Percentiles rank a stretch among this genome's conserved stretches.
Conservation (phyloP, 1,284 basidiomycete genomes). For the Naganishia albida region DNA sequence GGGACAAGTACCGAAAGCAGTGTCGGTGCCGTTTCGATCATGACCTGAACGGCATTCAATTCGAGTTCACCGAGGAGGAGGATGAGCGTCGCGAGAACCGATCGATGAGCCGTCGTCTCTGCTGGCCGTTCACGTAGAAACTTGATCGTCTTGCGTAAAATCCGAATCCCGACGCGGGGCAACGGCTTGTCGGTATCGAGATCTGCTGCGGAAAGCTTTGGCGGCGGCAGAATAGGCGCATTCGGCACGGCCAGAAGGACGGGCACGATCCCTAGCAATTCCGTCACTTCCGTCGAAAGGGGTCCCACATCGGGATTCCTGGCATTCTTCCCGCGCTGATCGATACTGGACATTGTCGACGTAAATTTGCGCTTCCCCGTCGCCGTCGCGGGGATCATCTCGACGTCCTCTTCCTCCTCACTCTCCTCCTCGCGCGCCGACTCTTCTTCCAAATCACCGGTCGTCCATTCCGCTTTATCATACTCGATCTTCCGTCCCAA, state of each 20-base stretch:
- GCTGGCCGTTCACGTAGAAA: conserved; percentile 59
- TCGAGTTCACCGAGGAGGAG: conserved; percentile 69
- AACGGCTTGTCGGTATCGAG: conserved; percentile 13
- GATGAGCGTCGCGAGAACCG: conserved; percentile 69
- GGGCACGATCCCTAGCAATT: conserved; percentile 67
- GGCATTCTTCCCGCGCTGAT: conserved; percentile 21
- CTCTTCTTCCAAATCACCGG: conserved; percentile 34
- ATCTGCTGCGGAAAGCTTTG: conserved; percentile 23
- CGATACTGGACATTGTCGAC: conserved; percentile 25
- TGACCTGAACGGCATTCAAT: conserved; percentile 65
- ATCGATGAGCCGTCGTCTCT: conserved; percentile 73
- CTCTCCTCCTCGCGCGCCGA: conserved; percentile 29
- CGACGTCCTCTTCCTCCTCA: conserved; percentile 32
- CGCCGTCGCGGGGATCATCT: conserved; percentile 45
- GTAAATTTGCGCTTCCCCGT: conserved; percentile 51
- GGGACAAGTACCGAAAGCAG: conserved; percentile 67
- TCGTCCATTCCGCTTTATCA: conserved; percentile 44
- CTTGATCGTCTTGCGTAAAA: conserved; percentile 66
- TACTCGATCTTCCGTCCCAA: conserved; percentile 63
- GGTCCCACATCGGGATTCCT: conserved; percentile 6
- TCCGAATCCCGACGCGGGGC: conserved; percentile 42
- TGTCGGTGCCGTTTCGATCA: conserved; percentile 62
- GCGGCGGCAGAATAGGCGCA: conserved; percentile 43
- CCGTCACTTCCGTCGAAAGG: conserved; percentile 51
- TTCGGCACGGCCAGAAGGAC: conserved; percentile 63